These are phyloP conservation scores for Botrytis fragariae DNA, from an alignment of 2,329 filamentous ascomycete genomes.

Conservation along the genomic window DNA sequence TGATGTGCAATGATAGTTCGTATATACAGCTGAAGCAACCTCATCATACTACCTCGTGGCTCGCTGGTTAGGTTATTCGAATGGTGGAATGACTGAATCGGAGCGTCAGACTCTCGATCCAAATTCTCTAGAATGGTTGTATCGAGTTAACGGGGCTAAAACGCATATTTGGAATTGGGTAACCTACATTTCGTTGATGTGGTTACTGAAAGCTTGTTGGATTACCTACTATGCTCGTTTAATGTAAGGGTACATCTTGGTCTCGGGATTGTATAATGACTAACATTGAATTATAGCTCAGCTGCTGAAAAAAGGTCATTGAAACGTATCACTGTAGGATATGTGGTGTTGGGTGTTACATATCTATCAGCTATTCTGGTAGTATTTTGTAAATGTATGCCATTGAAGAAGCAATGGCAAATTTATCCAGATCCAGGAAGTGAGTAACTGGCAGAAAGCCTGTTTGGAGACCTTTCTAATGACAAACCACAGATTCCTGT, in stretches of 20 bases:
- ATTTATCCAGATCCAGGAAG: slow-evolving; percentile 17
- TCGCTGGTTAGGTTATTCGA: slow-evolving; percentile 8
- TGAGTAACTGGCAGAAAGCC: background rate
- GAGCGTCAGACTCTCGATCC: slow-evolving; percentile 13
- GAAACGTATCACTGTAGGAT: slow-evolving; percentile 12
- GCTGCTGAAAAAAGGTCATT: background rate
- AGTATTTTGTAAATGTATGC: slow-evolving; percentile 13
- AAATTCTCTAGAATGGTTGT: slow-evolving; percentile 10
- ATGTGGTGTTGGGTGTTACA: background rate
- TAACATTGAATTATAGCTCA: background rate
- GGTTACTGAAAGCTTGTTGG: slow-evolving; percentile 15
- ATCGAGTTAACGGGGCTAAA: slow-evolving; percentile 14
- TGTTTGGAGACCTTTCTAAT: background rate
- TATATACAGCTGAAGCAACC: slow-evolving; percentile 9
- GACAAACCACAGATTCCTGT: background rate
- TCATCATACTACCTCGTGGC: slow-evolving; percentile 1
- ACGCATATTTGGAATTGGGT: slow-evolving; percentile 15
- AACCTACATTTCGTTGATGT: slow-evolving; percentile 10
- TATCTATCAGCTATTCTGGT: slow-evolving; percentile 12
- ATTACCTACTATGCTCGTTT: slow-evolving; percentile 7
- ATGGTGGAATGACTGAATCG: background rate
- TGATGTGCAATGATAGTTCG: slow-evolving; percentile 6
- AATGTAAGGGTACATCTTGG: background rate
- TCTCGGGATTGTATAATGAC: background rate
- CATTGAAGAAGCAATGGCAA: slow-evolving; percentile 18